Conservation (phyloP, 345 rosid genomes). For the Mallotus nudiflorus region DNA sequence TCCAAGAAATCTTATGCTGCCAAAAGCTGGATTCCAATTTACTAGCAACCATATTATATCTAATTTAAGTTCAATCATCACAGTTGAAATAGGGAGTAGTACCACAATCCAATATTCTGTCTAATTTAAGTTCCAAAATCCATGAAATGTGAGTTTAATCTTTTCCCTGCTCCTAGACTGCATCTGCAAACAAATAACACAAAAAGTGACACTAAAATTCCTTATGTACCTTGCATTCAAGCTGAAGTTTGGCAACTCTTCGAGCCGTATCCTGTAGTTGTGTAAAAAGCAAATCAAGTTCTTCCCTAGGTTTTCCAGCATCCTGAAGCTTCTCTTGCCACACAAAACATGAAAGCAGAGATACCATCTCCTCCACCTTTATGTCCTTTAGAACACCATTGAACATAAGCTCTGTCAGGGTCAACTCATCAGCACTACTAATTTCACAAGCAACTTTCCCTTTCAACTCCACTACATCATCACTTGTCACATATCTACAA, state of each 20-base stretch:
- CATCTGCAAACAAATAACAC: slow-evolving; percentile 9
- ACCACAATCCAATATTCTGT: neutral
- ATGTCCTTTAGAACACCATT: slow-evolving; percentile 81
- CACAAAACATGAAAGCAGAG: slow-evolving; percentile 96
- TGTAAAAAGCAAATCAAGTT: slow-evolving; percentile 79
- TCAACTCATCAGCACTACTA: slow-evolving; percentile 94
- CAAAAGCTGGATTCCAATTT: neutral
- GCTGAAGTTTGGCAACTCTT: slow-evolving; percentile 86
- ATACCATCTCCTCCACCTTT: slow-evolving; percentile 86
- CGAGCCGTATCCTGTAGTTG: slow-evolving; percentile 89
- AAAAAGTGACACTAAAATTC: neutral
- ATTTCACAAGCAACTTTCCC: slow-evolving; percentile 95
- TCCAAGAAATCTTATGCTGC: no score
- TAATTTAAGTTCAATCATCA: neutral
- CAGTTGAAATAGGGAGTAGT: neutral
- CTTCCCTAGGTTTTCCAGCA: slow-evolving; percentile 89
- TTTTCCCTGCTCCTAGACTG: neutral
- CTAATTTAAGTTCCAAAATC: neutral
- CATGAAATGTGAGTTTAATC: neutral
- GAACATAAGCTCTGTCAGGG: slow-evolving; percentile 90
- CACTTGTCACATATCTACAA: slow-evolving; percentile 65
- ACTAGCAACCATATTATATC: neutral
- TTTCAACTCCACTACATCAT: slow-evolving; percentile 76
- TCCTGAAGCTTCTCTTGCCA: slow-evolving; percentile 96
- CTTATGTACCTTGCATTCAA: slow-evolving; percentile 80